Percentiles rank a stretch among this genome's conserved stretches.
phyloP scores from a whole-genome alignment of 2,329 filamentous ascomycete species.

The Fusarium cyanostomum region DNA sequence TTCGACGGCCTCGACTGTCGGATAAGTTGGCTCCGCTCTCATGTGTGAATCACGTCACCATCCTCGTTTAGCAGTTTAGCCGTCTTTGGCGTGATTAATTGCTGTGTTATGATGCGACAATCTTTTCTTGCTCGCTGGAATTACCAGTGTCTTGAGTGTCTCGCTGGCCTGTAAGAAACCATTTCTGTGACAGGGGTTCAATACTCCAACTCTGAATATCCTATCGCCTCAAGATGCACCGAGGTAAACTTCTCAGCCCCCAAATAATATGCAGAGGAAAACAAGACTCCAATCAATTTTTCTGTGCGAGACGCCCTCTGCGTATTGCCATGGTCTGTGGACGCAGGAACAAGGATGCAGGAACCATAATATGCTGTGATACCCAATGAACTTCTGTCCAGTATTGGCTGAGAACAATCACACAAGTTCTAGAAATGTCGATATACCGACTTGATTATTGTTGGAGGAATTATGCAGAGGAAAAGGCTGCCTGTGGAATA shows the following conservation, averaged over 20 bases:
- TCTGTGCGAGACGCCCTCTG: not conserved
- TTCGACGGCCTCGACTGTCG: too few relatives aligned
- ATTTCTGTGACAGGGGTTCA: too few relatives aligned
- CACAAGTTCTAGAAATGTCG: not conserved
- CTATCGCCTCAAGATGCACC: too few relatives aligned
- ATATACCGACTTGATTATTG: not conserved
- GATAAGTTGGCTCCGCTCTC: too few relatives aligned
- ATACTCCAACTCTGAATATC: too few relatives aligned
- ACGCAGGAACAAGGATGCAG: slow-evolving; percentile 21
- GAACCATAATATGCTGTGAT: not conserved
- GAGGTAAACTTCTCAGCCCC: not conserved
- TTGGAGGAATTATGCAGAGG: not conserved
- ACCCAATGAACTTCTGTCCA: not conserved
- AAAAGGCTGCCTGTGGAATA: not conserved
- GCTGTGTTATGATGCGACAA: too few relatives aligned
- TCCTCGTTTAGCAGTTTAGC: too few relatives aligned
- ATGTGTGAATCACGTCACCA: too few relatives aligned
- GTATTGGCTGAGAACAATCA: not conserved
- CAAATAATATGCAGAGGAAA: not conserved
- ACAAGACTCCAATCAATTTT: not conserved
- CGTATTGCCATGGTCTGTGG: not conserved
- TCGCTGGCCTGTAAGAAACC: too few relatives aligned
- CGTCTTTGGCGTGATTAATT: too few relatives aligned
- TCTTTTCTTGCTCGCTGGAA: too few relatives aligned
- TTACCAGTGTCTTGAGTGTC: too few relatives aligned